These are phyloP conservation scores for Tetraselmis striata DNA, from an alignment of 139 green algal species.

Conservation along the genomic window DNA sequence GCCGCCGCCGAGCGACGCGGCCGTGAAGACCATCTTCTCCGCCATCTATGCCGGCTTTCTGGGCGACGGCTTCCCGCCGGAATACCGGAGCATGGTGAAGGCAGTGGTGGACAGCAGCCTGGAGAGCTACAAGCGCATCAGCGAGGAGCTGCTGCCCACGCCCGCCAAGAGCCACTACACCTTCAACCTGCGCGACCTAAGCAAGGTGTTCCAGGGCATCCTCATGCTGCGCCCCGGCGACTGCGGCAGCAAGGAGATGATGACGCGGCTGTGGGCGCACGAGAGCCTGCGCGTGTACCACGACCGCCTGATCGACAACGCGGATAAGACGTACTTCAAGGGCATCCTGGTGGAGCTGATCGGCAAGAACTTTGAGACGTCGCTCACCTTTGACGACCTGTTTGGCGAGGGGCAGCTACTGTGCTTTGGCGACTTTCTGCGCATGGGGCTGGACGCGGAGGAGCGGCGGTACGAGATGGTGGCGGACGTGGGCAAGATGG, in stretches of 20 bases:
- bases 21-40: constrained; percentile 69
- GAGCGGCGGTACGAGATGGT: constrained; percentile 50
- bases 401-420: constrained; percentile 47
- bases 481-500: constrained; percentile 27
- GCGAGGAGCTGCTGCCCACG: constrained; percentile 24
- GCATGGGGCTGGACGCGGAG: constrained; percentile 33
- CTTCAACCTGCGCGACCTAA: constrained; percentile 77
- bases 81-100: constrained; percentile 56
- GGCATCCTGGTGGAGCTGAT: constrained; percentile 11
- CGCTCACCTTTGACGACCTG: constrained; percentile 21
- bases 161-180: constrained; percentile 63
- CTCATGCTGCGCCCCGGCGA: constrained; percentile 47
- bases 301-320: constrained; percentile 36
- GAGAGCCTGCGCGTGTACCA: constrained; percentile 44
- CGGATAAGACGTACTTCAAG: constrained; percentile 34
- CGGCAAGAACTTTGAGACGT: not conserved
- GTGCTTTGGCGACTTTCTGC: constrained; percentile 59
- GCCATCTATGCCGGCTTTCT: constrained; percentile 74
- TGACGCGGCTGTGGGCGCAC: constrained; percentile 48
- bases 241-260: constrained; percentile 35
- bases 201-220: constrained; percentile 74
- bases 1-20: constrained; percentile 48
- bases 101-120: constrained; percentile 32
- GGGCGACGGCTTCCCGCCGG: constrained; percentile 42
- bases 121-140: constrained; percentile 55